Base-by-base conservation (phyloP, 768 basidiomycete species). In the Mycena alexandri region DNA sequence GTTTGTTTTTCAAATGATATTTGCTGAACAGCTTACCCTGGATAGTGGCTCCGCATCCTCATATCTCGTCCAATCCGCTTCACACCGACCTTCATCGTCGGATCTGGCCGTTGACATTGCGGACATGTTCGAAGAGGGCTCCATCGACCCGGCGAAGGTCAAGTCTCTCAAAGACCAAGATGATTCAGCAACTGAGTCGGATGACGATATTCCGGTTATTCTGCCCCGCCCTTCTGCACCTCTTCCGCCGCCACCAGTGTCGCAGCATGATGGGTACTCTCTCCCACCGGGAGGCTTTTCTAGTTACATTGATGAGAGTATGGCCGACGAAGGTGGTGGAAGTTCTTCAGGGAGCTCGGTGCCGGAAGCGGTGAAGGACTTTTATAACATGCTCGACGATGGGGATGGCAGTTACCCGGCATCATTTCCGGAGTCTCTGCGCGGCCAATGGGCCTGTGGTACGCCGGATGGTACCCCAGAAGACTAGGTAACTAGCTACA, bases 331-430 rank as follows among this genome's bases (percentile, higher is more conserved):
- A 25, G 58, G n/a, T n/a, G n/a, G n/a, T n/a, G n/a, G 42, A 9
- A 67, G 60, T 63, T 60, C 51, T 19, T 5, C 13, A 13, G 75
- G 67, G 42, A 29, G 29, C 29, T 81, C 82, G 34, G 71, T 82
- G 44, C 83, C 83, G 16, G 71, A 69, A 48, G 81, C 69, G 34
- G 77, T 85, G 17, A 78, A 79, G 70, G 79, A 83, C 22, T 85
- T 87, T 67, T 78, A 71, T 43, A 76, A 77, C 9, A 85, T 87
- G 82, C 84, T 86, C 72, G 80, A 74, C 34, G 72, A 68, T 24
- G 78, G 72, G 25, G 77, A 79, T 9, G 79, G 75, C 46, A 84
- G 82, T 53, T 84, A 80, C 72, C 82, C 83, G 5, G 74, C 79
- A 9, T 76, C 78, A 74, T 85, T 83, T 67, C 82, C 81, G 8